These are phyloP conservation scores for Ustulina deusta DNA, from an alignment of 2,329 filamentous ascomycete genomes.

Conservation along the genomic window DNA sequence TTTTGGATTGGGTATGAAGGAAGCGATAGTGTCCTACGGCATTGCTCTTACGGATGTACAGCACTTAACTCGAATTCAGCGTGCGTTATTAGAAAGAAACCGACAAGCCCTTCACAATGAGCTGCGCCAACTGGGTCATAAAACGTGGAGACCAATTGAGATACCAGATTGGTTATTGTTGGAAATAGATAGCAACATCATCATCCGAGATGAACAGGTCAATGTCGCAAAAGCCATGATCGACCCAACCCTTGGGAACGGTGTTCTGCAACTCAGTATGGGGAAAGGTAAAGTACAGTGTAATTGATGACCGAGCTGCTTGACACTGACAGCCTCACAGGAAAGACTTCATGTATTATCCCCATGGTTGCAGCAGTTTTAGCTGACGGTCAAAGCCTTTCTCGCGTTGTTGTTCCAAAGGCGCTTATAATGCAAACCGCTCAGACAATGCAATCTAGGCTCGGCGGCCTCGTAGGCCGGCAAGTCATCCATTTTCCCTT, in stretches of 20 bases:
- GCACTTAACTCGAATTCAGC: slow-evolving; percentile 57
- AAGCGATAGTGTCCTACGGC: slow-evolving; percentile 59
- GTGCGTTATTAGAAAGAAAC: slow-evolving; percentile 46
- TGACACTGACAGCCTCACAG: slow-evolving; percentile 48
- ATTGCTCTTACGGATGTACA: slow-evolving; percentile 60
- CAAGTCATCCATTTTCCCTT: too few relatives aligned
- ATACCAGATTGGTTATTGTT: slow-evolving; percentile 74
- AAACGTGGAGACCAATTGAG: slow-evolving; percentile 66
- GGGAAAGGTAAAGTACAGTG: slow-evolving; percentile 57
- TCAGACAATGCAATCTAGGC: too few relatives aligned
- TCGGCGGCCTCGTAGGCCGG: too few relatives aligned
- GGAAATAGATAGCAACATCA: slow-evolving; percentile 73
- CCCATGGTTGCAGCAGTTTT: slow-evolving; percentile 62
- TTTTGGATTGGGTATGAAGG: slow-evolving; percentile 54
- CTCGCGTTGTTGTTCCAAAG: too few relatives aligned
- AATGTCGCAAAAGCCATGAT: slow-evolving; percentile 73
- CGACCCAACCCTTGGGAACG: slow-evolving; percentile 65
- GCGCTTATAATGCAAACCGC: too few relatives aligned
- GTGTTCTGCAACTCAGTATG: slow-evolving; percentile 76
- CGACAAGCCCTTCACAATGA: slow-evolving; percentile 57
- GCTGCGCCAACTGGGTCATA: slow-evolving; percentile 61
- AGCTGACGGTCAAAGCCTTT: too few relatives aligned
- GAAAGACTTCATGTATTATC: slow-evolving; percentile 70
- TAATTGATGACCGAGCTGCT: neutral
- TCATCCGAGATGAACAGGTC: slow-evolving; percentile 72